Conservation (phyloP, 306 rosid genomes). For the Corylus avellana region DNA sequence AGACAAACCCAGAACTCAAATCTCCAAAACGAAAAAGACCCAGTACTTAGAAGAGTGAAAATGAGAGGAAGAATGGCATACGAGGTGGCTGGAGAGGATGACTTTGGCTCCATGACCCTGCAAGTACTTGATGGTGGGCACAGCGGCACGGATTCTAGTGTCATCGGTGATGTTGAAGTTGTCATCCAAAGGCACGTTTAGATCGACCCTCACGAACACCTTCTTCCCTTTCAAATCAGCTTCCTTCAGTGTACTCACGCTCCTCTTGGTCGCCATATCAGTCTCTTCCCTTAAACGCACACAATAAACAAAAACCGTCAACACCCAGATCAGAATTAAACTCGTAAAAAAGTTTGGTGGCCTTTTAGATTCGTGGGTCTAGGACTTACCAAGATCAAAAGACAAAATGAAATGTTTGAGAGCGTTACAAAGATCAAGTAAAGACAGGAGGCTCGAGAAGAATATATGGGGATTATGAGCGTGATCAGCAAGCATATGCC, state of each 20-base stretch:
- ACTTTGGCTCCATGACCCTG: slow-evolving; percentile 69
- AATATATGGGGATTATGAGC: neutral
- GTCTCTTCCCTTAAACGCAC: slow-evolving; percentile 11
- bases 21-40: too few relatives aligned
- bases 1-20: neutral
- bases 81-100: slow-evolving; percentile 77
- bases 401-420: too few relatives aligned
- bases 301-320: slow-evolving; percentile 1
- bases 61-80: slow-evolving; percentile 4
- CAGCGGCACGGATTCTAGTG: slow-evolving; percentile 85
- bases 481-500: neutral
- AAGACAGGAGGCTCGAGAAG: neutral
- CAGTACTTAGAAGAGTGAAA: neutral
- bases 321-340: slow-evolving; percentile 1
- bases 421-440: neutral
- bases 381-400: neutral
- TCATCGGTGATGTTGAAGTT: slow-evolving; percentile 82
- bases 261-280: slow-evolving; percentile 84
- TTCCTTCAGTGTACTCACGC: slow-evolving; percentile 81
- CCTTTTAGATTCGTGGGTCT: neutral
- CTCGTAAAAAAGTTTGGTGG: neutral
- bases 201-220: slow-evolving; percentile 91
- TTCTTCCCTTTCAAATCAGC: slow-evolving; percentile 89
- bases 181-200: slow-evolving; percentile 92
- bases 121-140: slow-evolving; percentile 87